Evolutionary conservation across 2,329 filamentous ascomycete genomes (phyloP), one percentile per base, ranked within the genome.

Genomic region (Lasiodiplodia gonubiensis): DNA sequence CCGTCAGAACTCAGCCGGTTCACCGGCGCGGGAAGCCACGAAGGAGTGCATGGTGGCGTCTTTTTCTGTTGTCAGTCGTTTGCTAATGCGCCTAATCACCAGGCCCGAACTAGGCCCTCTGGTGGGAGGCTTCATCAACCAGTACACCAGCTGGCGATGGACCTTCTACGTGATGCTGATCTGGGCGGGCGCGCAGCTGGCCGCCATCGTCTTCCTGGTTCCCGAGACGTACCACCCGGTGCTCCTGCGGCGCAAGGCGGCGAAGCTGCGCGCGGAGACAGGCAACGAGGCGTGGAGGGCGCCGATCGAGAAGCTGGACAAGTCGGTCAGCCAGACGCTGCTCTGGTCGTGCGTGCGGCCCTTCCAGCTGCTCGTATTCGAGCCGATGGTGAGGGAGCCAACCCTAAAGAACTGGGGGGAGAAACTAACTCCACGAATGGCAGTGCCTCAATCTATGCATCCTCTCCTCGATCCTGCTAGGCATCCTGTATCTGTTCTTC

Each of bases 401-500:
- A 33, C 42, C 42, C 37, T 51, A 46, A n/a, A n/a, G n/a, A 46
- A 46, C 42, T 74, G 72, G 73, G 70, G n/a, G 52, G 69, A 69
- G 71, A 49, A 67, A 57, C 72, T 76, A 70, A 77, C 68, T 70
- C 59, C 59, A 37, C 59, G 46, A 63, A 69, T 55, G 53, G 21
- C 68, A 80, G 77, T 92, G 90, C 68, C 82, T 95, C 67, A 88
- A 89, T 71, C 87, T 97, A 30, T 95, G 93, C 78, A 80, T 95
- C 25, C 91, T 94, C 72, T 92, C 92, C 0, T 92, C 93, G 48
- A 87, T 97, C 65, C 82, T 97, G n/a, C 84, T 97, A 8, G 94
- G 93, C 5, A 90, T 97, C 53, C 81, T 97, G 2, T 97, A 97
- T 76, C 87, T 97, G 48, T 97, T 96, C 82, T 96, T 97, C 76